A percentile compares a stretch with the other conserved stretches of the same genome.
Conservation (phyloP, 1,284 basidiomycete species). For the Trichosporon ovoides region DNA sequence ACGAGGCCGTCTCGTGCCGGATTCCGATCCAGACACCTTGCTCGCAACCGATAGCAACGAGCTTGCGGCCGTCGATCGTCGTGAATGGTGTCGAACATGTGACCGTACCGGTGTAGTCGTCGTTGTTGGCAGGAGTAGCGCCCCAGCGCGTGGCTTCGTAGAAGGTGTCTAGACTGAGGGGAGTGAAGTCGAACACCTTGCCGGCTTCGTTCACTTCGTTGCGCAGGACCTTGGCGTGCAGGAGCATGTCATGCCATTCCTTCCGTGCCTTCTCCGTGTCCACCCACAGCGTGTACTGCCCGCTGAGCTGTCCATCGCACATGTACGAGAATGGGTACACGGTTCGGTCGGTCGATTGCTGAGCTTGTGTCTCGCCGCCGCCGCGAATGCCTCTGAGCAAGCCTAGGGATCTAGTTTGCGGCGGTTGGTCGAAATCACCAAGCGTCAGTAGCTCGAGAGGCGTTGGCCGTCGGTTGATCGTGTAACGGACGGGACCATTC, state of each 20-base stretch:
- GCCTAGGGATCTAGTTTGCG: conserved; percentile 32
- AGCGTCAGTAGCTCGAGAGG: conserved; percentile 78
- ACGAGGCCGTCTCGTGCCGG: conserved; percentile 74
- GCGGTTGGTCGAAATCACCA: conserved; percentile 63
- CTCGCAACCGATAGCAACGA: conserved; percentile 88
- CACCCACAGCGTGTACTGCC: conserved; percentile 76
- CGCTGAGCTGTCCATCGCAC: conserved; percentile 75
- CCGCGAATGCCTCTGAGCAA: conserved; percentile 24
- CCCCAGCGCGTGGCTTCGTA: conserved; percentile 58
- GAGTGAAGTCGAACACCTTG: conserved; percentile 82
- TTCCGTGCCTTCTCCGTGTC: conserved; percentile 66
- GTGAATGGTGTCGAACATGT: conserved; percentile 89
- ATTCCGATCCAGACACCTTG: conserved; percentile 97
- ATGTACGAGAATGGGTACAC: conserved; percentile 70
- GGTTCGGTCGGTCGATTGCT: conserved; percentile 56
- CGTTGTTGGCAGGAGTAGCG: conserved; percentile 60
- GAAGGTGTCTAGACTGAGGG: conserved; percentile 79
- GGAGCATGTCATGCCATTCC: conserved; percentile 85
- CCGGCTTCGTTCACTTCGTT: conserved; percentile 83
- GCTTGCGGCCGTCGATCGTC: conserved; percentile 71
- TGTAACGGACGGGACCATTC: conserved; percentile 39
- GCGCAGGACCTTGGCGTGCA: conserved; percentile 78
- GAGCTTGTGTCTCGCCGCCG: conserved; percentile 5
- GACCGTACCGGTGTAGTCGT: conserved; percentile 75
- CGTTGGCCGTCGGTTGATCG: conserved; percentile 74